Conservation (phyloP, 2,329 filamentous ascomycete species). For the Cryphonectria japonica region DNA sequence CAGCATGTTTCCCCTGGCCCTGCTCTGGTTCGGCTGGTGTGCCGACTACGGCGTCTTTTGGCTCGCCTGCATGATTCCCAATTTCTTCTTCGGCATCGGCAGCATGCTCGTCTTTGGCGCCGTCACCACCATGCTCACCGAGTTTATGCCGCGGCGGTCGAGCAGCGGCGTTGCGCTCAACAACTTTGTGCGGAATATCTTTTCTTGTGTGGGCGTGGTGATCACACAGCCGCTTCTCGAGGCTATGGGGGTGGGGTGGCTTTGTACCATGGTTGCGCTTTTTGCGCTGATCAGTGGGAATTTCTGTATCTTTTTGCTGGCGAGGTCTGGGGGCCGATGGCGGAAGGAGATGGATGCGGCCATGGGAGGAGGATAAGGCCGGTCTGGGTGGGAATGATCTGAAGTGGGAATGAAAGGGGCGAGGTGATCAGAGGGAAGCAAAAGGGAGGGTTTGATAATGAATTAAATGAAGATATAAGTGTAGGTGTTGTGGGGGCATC, state of each 20-base stretch:
- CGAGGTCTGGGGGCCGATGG: constrained; percentile 65
- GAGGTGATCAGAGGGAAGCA: no score
- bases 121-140: constrained; percentile 81
- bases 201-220: constrained; percentile 71
- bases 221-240: constrained; percentile 72
- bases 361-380: constrained; percentile 31
- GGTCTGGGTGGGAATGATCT: no score
- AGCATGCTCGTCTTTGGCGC: constrained; percentile 79
- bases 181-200: constrained; percentile 80
- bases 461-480: background rate
- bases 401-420: background rate
- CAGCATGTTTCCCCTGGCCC: constrained; percentile 65
- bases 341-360: constrained; percentile 63
- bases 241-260: constrained; percentile 75
- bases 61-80: constrained; percentile 61
- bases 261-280: constrained; percentile 64
- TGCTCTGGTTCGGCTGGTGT: constrained; percentile 77
- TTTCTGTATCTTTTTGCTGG: constrained; percentile 63
- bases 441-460: background rate
- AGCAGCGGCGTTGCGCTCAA: constrained; percentile 78
- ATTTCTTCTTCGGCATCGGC: constrained; percentile 75
- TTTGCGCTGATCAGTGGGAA: constrained; percentile 62
- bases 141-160: constrained; percentile 75
- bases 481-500: background rate
- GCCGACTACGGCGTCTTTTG: constrained; percentile 51